Conservation (phyloP, 352 stramenopile genomes). For the Globisporangium alternatum region DNA sequence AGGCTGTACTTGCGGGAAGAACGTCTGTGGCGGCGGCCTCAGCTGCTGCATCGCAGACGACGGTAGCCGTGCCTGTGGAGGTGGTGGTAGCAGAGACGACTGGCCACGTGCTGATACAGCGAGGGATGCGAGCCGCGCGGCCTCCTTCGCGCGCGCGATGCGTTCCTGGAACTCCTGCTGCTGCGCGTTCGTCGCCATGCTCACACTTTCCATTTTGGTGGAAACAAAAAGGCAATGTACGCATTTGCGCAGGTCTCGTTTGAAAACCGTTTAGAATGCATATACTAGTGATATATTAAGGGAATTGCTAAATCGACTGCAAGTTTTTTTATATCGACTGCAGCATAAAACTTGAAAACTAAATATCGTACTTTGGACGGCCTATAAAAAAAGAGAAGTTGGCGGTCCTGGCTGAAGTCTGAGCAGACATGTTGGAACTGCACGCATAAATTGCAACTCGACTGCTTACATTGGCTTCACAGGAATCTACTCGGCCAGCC, state of each 20-base stretch:
- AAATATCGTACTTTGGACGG: no score
- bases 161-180: constrained; percentile 44
- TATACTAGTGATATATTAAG: background rate
- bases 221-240: background rate
- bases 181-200: constrained; percentile 7
- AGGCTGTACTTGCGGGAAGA: constrained; percentile 13
- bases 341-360: no score
- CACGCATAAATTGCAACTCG: no score
- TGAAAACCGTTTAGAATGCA: background rate
- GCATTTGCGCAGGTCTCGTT: background rate
- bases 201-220: background rate
- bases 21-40: constrained; percentile 13
- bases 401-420: no score
- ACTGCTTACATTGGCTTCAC: no score
- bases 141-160: constrained; percentile 53
- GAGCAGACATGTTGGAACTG: no score
- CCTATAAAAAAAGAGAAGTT: no score
- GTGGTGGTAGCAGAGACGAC: background rate
- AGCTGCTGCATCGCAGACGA: constrained; percentile 4
- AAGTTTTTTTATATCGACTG: no score
- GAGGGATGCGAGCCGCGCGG: constrained; percentile 49
- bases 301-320: constrained; percentile 14
- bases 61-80: background rate
- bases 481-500: no score
- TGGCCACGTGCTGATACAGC: constrained; percentile 26